Conservation (phyloP, 495 filamentous ascomycete genomes). For the Filosporella fistucella region DNA sequence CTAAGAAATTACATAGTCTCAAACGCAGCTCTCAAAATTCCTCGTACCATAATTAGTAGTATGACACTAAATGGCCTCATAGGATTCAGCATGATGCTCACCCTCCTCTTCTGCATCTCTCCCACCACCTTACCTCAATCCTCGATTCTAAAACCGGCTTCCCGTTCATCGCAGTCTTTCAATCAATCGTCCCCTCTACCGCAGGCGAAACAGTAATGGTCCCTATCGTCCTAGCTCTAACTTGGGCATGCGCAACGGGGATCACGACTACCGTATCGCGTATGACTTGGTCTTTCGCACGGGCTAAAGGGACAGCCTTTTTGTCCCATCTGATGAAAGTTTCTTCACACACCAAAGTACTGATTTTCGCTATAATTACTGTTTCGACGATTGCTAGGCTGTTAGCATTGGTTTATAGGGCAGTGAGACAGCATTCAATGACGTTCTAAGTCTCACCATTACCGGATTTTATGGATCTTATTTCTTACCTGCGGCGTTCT, state of each 20-base stretch:
- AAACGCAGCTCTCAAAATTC: constrained; percentile 37
- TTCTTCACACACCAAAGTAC: constrained; percentile 14
- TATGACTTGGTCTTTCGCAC: constrained; percentile 49
- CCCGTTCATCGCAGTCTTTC: constrained; percentile 46
- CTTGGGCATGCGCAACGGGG: constrained; percentile 6
- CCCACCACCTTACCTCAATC: too few species aligned
- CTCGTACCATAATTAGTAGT: constrained; percentile 36
- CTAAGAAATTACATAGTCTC: too few species aligned
- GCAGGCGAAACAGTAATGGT: constrained; percentile 27
- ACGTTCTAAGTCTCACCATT: constrained; percentile 38
- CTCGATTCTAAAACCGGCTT: constrained; percentile 35
- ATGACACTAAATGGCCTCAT: constrained; percentile 40
- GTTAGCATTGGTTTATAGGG: constrained; percentile 16
- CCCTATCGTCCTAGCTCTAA: constrained; percentile 13
- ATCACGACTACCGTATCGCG: constrained; percentile 36
- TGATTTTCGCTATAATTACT: constrained; percentile 11
- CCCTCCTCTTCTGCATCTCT: constrained; percentile 40
- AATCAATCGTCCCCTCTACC: constrained; percentile 21
- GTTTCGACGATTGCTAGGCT: constrained; percentile 12
- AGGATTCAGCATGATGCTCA: constrained; percentile 39
- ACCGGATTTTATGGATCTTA: constrained; percentile 39
- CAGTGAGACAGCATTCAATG: constrained; percentile 39
- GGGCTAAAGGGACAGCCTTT: constrained; percentile 44
- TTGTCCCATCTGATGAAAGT: constrained; percentile 30
- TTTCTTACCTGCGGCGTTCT: constrained; percentile 33